Conservation (phyloP, 225 moss, liverwort and hornwort species). For the Thuidium tamariscinum region DNA sequence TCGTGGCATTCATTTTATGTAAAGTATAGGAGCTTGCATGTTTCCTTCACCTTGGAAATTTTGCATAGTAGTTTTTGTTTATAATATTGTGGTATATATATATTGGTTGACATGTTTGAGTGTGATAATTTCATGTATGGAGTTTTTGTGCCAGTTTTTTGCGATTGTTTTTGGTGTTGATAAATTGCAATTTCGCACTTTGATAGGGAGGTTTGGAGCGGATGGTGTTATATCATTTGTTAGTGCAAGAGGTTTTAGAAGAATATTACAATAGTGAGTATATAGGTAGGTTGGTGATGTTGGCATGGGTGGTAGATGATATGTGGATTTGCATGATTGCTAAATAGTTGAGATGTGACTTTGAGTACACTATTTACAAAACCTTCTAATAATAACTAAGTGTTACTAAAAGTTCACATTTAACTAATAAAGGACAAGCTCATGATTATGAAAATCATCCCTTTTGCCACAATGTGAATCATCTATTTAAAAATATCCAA, state of each 20-base stretch:
- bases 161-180: neutral
- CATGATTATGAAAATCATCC: too few species aligned
- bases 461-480: too few species aligned
- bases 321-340: rapidly evolving
- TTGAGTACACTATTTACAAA: neutral
- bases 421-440: too few species aligned
- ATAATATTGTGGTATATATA: neutral
- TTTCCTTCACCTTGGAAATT: neutral
- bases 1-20: neutral
- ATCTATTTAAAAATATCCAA: too few species aligned
- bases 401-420: neutral
- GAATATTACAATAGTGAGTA: rapidly evolving
- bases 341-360: neutral
- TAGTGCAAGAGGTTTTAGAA: rapidly evolving
- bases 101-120: neutral
- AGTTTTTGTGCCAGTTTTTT: too few species aligned
- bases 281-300: neutral
- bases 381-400: too few species aligned
- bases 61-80: neutral
- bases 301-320: neutral
- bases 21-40: neutral
- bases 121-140: neutral
- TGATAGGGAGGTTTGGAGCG: rapidly evolving
- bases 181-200: neutral
- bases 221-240: neutral